These are phyloP conservation scores for Aspergillus nanangensis DNA, from an alignment of 495 filamentous ascomycete genomes.

Conservation along the genomic window DNA sequence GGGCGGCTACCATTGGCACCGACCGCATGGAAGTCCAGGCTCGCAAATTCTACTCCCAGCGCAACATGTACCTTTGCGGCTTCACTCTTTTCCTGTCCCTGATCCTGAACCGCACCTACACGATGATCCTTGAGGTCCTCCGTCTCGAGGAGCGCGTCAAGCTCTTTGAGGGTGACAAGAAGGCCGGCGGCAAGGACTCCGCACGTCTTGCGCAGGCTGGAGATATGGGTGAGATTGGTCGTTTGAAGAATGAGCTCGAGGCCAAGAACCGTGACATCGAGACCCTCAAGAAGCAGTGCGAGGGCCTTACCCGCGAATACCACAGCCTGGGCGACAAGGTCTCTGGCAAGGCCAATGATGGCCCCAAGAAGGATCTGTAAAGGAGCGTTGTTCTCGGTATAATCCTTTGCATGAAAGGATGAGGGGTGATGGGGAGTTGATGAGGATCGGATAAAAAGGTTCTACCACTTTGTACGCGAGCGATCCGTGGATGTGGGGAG, in stretches of 20 bases:
- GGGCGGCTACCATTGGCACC: conserved; percentile 69
- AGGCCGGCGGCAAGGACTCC: conserved; percentile 66
- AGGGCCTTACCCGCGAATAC: conserved; percentile 76
- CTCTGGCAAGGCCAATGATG: conserved; percentile 46
- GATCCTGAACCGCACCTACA: conserved; percentile 98
- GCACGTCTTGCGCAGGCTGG: conserved; percentile 59
- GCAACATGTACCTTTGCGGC: conserved; percentile 99
- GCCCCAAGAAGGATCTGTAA: conserved; percentile 68
- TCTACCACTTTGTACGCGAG: too few species aligned
- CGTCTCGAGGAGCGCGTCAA: conserved; percentile 92
- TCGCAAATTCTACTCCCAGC: conserved; percentile 99
- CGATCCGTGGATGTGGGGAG: too few species aligned
- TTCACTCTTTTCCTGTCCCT: conserved; percentile 98
- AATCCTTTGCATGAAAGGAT: not conserved
- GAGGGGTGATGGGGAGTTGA: too few species aligned
- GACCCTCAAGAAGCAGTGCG: conserved; percentile 79
- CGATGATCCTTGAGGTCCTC: conserved; percentile 91
- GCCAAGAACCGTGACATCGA: conserved; percentile 71
- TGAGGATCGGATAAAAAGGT: too few species aligned
- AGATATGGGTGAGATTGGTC: conserved; percentile 69
- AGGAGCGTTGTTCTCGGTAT: not conserved
- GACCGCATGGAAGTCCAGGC: conserved; percentile 98
- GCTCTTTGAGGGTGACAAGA: conserved; percentile 74
- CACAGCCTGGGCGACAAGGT: conserved; percentile 74
- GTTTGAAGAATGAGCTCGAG: conserved; percentile 64